These are phyloP conservation scores for Trichoderma sp. DNA, from an alignment of 2,329 filamentous ascomycete species.

Conservation along the genomic window DNA sequence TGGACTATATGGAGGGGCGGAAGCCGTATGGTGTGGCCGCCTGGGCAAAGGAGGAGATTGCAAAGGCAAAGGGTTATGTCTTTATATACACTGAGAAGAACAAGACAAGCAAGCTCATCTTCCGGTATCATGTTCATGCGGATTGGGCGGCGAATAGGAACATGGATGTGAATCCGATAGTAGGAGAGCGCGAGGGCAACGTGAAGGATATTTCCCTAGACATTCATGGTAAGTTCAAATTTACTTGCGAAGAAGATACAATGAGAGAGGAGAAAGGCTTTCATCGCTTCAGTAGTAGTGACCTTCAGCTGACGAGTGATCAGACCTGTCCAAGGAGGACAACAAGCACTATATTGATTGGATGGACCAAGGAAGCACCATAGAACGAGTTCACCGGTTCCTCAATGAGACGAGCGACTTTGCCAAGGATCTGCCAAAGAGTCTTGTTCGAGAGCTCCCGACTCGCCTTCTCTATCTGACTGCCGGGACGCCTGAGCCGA, in stretches of 20 bases:
- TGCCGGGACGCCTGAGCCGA: neutral
- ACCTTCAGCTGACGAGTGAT: neutral
- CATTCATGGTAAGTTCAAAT: neutral
- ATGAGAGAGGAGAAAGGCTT: neutral
- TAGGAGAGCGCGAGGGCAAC: conserved; percentile 1
- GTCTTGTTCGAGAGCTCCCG: neutral
- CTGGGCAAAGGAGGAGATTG: neutral
- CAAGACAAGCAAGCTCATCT: neutral
- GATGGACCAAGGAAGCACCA: neutral
- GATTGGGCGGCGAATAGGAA: conserved; percentile 12
- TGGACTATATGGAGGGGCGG: conserved; percentile 10
- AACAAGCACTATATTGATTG: neutral
- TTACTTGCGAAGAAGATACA: neutral
- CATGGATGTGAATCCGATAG: conserved; percentile 1
- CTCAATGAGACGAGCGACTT: neutral
- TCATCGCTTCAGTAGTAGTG: neutral
- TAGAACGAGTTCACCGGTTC: neutral
- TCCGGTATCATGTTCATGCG: neutral
- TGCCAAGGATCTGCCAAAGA: neutral
- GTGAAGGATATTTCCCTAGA: conserved; percentile 2
- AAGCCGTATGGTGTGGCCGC: neutral
- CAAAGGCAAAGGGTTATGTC: neutral
- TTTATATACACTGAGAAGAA: neutral
- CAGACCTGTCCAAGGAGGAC: neutral
- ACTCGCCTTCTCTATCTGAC: neutral